Percentiles rank a stretch among this genome's conserved stretches.
Evolutionary conservation across 2,329 filamentous ascomycete species (phyloP).

Genomic region (Tolypocladium endophyticum): DNA sequence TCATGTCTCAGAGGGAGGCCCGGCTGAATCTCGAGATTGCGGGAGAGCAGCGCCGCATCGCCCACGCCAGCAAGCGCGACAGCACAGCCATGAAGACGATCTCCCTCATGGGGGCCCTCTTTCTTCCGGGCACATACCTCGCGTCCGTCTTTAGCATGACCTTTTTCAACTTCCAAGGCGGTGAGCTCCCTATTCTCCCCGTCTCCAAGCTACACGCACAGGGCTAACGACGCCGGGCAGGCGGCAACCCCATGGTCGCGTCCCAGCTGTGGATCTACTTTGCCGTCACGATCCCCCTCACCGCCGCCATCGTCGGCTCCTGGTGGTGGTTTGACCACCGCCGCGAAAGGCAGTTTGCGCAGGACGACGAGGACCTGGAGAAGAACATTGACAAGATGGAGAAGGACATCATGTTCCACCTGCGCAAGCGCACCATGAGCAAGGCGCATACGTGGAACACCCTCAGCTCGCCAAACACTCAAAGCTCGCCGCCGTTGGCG

Average conservation of each 20-base stretch:
- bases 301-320: conserved; percentile 39
- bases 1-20: conserved; percentile 54
- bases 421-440: conserved; percentile 46
- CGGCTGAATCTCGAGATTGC: conserved; percentile 55
- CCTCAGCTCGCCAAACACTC: conserved; percentile 26
- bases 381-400: conserved; percentile 46
- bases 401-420: conserved; percentile 42
- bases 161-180: conserved; percentile 51
- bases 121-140: conserved; percentile 51
- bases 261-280: conserved; percentile 52
- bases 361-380: conserved; percentile 42
- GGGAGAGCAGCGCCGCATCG: conserved; percentile 47
- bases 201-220: fast-evolving
- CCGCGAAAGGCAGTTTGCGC: conserved; percentile 35
- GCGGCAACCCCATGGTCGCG: not conserved
- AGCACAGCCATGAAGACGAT: conserved; percentile 56
- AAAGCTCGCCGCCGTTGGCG: conserved; percentile 17
- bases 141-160: conserved; percentile 57
- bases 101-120: conserved; percentile 52
- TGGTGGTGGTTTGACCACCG: conserved; percentile 44
- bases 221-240: not conserved
- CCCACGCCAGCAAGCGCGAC: conserved; percentile 50
- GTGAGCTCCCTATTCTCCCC: conserved; percentile 14
- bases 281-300: conserved; percentile 48
- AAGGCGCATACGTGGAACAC: conserved; percentile 45